phyloP scores from a whole-genome alignment of 495 filamentous ascomycete species.

The Daldinia decipiens region DNA sequence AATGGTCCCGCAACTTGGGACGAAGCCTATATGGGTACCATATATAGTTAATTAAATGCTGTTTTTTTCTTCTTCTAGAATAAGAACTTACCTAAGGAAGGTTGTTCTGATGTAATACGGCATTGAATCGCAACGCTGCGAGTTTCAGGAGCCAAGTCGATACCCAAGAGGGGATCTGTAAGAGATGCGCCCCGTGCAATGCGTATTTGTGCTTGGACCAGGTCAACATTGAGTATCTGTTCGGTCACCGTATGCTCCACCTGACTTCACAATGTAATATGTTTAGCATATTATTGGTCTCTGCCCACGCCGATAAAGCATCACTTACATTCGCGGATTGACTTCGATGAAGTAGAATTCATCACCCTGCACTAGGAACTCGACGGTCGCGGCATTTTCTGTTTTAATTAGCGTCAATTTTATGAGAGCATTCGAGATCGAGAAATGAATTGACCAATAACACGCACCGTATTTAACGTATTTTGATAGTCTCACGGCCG shows the following conservation, averaged over 20 bases:
- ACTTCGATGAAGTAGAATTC: neutral
- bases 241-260: neutral
- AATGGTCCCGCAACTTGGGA: neutral
- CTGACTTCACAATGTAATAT: neutral
- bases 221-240: neutral
- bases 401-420: neutral
- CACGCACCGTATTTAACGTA: neutral
- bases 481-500: neutral
- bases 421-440: neutral
- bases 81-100: neutral
- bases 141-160: neutral
- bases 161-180: neutral
- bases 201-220: neutral
- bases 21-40: neutral
- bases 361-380: neutral
- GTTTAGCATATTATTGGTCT: neutral
- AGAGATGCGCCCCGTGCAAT: neutral
- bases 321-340: slow-evolving; percentile 1
- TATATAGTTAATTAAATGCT: neutral
- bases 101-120: neutral
- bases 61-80: neutral
- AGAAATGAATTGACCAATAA: neutral
- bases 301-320: neutral
- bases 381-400: neutral
- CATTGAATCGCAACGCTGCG: neutral